phyloP scores from a whole-genome alignment of 1,284 basidiomycete species.

The Hymenochaete sp. region DNA sequence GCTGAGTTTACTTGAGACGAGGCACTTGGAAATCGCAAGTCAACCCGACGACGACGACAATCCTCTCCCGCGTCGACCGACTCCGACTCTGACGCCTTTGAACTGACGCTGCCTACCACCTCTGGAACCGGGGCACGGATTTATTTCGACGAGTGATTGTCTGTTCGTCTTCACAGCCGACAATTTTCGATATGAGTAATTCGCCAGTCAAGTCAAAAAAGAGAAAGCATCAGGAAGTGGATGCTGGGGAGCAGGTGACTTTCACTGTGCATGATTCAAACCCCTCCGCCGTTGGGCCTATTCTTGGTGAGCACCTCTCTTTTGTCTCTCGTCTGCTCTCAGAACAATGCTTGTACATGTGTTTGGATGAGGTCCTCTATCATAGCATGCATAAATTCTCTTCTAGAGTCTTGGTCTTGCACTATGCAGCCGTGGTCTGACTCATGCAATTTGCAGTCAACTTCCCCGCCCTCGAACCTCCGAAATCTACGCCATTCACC shows the following conservation, averaged over 20 bases:
- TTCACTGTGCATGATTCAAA: conserved; percentile 40
- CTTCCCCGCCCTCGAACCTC: conserved; percentile 63
- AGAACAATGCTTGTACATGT: too few species aligned
- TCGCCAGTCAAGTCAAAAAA: conserved; percentile 37
- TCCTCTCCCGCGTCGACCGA: too few species aligned
- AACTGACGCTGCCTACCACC: neutral
- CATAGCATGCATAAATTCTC: neutral
- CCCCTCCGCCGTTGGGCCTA: conserved; percentile 50
- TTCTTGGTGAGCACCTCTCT: conserved; percentile 50
- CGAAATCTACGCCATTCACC: conserved; percentile 53
- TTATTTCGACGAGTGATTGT: too few species aligned
- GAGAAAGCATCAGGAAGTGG: conserved; percentile 43
- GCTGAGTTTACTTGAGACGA: too few species aligned
- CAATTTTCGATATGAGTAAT: neutral
- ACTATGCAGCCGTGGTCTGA: conserved; percentile 3
- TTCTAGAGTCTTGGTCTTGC: neutral
- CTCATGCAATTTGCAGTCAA: conserved; percentile 40
- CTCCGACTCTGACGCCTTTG: too few species aligned
- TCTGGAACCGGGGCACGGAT: neutral
- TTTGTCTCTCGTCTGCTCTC: too few species aligned
- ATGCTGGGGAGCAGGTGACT: conserved; percentile 31
- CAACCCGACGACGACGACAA: too few species aligned
- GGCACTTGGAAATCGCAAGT: too few species aligned
- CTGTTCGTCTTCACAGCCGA: too few species aligned
- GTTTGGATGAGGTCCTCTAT: neutral